Conservation (phyloP, 2,329 filamentous ascomycete species). For the Thielaviopsis populi region DNA sequence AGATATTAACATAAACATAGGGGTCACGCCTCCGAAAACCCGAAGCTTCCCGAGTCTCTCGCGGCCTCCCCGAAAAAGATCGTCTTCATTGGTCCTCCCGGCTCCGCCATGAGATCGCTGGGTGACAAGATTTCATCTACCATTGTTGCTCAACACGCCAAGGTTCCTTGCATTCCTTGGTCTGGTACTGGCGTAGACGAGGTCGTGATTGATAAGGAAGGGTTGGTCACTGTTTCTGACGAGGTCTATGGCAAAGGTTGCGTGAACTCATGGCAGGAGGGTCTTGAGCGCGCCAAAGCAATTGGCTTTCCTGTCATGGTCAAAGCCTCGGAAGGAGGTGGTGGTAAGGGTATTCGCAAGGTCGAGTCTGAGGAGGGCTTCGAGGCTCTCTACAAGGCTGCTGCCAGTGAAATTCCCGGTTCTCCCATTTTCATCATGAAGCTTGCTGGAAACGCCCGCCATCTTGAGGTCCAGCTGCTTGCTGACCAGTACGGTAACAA, state of each 20-base stretch:
- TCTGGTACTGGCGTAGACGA: slow-evolving; percentile 81
- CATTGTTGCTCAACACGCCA: slow-evolving; percentile 93
- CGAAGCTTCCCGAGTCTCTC: slow-evolving; percentile 87
- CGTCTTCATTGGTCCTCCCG: slow-evolving; percentile 94
- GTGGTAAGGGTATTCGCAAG: slow-evolving; percentile 98
- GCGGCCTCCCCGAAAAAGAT: slow-evolving; percentile 97
- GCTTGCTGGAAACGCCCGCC: slow-evolving; percentile 85
- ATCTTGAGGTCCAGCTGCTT: slow-evolving; percentile 92
- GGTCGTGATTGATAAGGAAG: slow-evolving; percentile 62
- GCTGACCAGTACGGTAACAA: slow-evolving; percentile 99
- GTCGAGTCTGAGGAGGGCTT: slow-evolving; percentile 76
- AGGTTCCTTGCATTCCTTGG: slow-evolving; percentile 98
- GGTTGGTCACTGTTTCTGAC: slow-evolving; percentile 84
- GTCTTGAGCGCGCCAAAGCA: slow-evolving; percentile 66
- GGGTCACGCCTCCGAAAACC: slow-evolving; percentile 98
- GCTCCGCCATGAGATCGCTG: slow-evolving; percentile 95
- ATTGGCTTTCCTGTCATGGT: slow-evolving; percentile 99
- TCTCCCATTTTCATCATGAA: slow-evolving; percentile 99
- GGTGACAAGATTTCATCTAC: slow-evolving; percentile 99
- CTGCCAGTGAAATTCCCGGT: slow-evolving; percentile 91
- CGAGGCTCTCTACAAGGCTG: slow-evolving; percentile 77
- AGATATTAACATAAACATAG: slow-evolving; percentile 27
- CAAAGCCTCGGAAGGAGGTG: slow-evolving; percentile 98
- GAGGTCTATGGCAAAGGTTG: slow-evolving; percentile 80
- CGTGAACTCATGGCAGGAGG: slow-evolving; percentile 78